phyloP scores from a whole-genome alignment of 495 filamentous ascomycete species.

The Penicillium subrubescens region DNA sequence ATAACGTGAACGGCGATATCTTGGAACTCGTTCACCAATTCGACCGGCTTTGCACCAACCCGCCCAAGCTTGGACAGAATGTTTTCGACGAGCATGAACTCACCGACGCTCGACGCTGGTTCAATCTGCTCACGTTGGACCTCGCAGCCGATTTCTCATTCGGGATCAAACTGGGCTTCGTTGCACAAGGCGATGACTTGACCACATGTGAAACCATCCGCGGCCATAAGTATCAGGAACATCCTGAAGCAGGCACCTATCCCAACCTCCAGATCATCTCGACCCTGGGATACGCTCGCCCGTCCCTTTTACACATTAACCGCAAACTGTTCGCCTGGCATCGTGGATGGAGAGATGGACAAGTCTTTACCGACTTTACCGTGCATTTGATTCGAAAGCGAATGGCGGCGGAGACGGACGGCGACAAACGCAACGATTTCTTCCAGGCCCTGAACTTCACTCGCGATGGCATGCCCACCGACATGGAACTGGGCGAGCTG shows the following conservation, averaged over 20 bases:
- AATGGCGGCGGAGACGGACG: neutral
- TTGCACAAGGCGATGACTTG: neutral
- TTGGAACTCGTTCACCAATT: constrained; percentile 26
- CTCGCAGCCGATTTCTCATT: constrained; percentile 7
- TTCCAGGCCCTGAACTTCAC: neutral
- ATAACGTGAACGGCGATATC: constrained; percentile 45
- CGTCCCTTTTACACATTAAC: neutral
- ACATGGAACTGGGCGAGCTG: constrained; percentile 6
- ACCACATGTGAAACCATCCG: neutral
- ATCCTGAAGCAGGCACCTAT: neutral
- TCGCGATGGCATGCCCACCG: constrained; percentile 21
- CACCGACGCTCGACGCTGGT: constrained; percentile 29
- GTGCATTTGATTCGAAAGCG: neutral
- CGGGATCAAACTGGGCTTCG: neutral
- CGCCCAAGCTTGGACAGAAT: constrained; percentile 4
- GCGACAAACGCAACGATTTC: constrained; percentile 8
- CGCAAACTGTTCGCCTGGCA: neutral
- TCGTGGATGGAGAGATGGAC: neutral
- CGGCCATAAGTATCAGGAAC: neutral
- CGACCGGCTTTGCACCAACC: constrained; percentile 14
- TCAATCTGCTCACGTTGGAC: constrained; percentile 17
- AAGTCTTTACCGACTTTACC: neutral
- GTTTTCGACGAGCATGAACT: constrained; percentile 4
- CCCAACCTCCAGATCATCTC: neutral
- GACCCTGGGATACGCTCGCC: neutral